Evolutionary conservation across 2,329 filamentous ascomycete genomes (phyloP), one percentile per base, ranked within the genome.

Genomic region (Emergomyces africanus): DNA sequence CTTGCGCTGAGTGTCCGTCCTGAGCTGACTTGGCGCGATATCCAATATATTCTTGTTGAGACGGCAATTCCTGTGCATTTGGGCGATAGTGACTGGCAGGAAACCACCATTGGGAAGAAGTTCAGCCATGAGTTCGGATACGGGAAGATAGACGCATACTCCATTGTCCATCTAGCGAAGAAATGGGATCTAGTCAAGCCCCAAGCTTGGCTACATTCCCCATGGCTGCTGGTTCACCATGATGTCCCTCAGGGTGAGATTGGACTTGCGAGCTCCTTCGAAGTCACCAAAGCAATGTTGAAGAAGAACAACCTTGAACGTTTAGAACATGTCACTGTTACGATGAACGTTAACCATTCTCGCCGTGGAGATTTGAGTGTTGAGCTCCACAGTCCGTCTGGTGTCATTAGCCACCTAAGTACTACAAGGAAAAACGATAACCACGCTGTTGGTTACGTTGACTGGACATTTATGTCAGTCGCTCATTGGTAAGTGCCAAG

Each of bases 401-500:
- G 89, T 10, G 76, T 96, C 60, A 78, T 90, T 63, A 96, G 90
- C 69, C 86, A 96, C 69, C 83, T 99, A 57, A 87, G 91, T 4
- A 88, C 85, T 14, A 78, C 86, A 1, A 87, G 94, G 64, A 80
- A 80, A 61, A 73, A 83, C 25, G 94, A 99, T 71, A 77, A 80
- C 1, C 81, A 80, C 41, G 70, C 75, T 0, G 73, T 75, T 25
- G 94, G 94, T 9, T 99, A 97, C 71, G 77, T 85, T 42, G 90
- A 97, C 74, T 99, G 94, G 94, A 97, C 92, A 0, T 99, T 99
- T 68, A 99, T 99, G 94, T 95, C 87, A 62, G 94, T 99, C 42
- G 91, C 86, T 63, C 94, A 99, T 71, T 99, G 91, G 88, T 90
- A 80, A 74, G 85, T 74, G 35, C n/a, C 48, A 5, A 37, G 51